A percentile compares a stretch with the other conserved stretches of the same genome.
phyloP scores from a whole-genome alignment of 2,329 filamentous ascomycete species.

The Lanzia echinophila region DNA sequence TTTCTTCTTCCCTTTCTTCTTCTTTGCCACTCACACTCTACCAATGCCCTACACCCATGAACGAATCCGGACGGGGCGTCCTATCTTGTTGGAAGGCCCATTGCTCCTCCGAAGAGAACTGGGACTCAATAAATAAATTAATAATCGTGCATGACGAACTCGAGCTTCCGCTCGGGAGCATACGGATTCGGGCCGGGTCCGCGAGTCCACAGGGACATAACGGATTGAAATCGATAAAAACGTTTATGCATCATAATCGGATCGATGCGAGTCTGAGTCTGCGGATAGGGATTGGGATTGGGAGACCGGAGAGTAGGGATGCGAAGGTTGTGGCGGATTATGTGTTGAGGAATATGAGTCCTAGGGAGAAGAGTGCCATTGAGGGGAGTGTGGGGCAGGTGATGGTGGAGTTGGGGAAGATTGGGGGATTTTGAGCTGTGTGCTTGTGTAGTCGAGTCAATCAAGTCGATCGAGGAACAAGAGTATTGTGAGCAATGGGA shows the following conservation, averaged over 20 bases:
- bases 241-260: no score
- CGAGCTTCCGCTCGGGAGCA: conserved; percentile 61
- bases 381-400: conserved; percentile 24
- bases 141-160: conserved; percentile 87
- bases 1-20: conserved; percentile 42
- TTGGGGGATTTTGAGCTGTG: conserved; percentile 11
- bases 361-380: conserved; percentile 24
- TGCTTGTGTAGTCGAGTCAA: not conserved
- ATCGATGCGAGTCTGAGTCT: conserved; percentile 39
- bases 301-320: conserved; percentile 67
- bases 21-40: conserved; percentile 56
- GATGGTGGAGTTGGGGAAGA: conserved; percentile 21
- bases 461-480: no score
- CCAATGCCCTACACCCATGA: conserved; percentile 77
- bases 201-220: conserved; percentile 66
- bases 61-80: conserved; percentile 69
- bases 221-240: no score
- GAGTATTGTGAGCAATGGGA: no score
- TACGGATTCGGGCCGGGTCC: conserved; percentile 57
- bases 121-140: conserved; percentile 36
- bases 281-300: conserved; percentile 78
- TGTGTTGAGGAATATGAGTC: conserved; percentile 51
- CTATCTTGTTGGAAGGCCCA: conserved; percentile 54
- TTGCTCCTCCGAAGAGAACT: conserved; percentile 38
- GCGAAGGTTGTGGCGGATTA: conserved; percentile 63